Evolutionary conservation across 352 stramenopile genomes (phyloP).

Genomic region (Globisporangium radiosum): DNA sequence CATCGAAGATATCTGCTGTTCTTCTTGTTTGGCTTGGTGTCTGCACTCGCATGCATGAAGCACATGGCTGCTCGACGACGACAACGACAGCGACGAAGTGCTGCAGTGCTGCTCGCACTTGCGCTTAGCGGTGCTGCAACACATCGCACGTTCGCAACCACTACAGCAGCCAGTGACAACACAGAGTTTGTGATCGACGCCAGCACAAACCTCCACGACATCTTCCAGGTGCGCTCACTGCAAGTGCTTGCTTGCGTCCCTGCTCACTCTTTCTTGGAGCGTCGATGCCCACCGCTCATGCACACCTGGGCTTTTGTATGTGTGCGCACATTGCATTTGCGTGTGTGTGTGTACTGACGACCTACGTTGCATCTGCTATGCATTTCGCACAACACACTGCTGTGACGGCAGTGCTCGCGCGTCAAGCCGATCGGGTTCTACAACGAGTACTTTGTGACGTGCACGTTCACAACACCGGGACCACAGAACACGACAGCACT

Average conservation of each 20-base stretch:
- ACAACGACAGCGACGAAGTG: too few relatives aligned
- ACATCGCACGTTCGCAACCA: too few relatives aligned
- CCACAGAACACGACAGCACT: slow-evolving; percentile 19
- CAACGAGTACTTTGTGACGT: slow-evolving; percentile 83
- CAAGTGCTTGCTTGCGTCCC: not conserved
- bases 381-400: not conserved
- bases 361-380: too few relatives aligned
- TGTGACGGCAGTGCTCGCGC: slow-evolving; percentile 36
- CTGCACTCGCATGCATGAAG: too few relatives aligned
- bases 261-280: not conserved
- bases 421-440: slow-evolving; percentile 66
- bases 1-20: too few relatives aligned
- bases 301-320: not conserved
- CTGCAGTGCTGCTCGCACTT: too few relatives aligned
- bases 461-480: slow-evolving; percentile 28
- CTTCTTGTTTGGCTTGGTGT: too few relatives aligned
- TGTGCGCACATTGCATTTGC: not conserved
- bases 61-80: too few relatives aligned
- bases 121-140: too few relatives aligned
- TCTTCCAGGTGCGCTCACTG: slow-evolving; percentile 25
- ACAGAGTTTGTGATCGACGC: slow-evolving; percentile 45
- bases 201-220: slow-evolving; percentile 37
- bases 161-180: too few relatives aligned
- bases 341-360: not conserved
- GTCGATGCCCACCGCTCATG: not conserved